Evolutionary conservation across 305 asterid species (phyloP).

Genomic region (Lippia alba): DNA sequence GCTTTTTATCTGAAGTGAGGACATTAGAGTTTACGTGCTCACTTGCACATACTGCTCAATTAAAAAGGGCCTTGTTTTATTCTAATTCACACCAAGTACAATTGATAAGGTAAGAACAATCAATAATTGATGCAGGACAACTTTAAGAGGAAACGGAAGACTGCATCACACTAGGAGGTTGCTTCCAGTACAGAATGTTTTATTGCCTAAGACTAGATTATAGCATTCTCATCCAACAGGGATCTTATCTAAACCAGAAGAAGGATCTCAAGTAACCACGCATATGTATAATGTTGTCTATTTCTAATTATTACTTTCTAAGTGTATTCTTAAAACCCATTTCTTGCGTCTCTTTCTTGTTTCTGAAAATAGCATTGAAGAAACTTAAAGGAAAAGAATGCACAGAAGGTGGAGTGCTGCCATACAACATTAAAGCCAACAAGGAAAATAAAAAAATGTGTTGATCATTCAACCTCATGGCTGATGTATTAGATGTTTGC

Average conservation of each 20-base stretch:
- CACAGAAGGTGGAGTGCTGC: too few relatives aligned
- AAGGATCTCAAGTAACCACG: slow-evolving; percentile 5
- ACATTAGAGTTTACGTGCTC: background rate
- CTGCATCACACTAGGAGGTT: background rate
- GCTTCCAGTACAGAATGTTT: background rate
- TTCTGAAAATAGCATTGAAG: slow-evolving; percentile 3
- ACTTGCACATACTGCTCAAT: background rate
- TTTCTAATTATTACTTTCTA: background rate
- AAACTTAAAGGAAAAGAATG: too few relatives aligned
- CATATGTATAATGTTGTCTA: background rate
- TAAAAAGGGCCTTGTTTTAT: too few relatives aligned
- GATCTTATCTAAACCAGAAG: slow-evolving; percentile 8
- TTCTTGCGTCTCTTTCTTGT: background rate
- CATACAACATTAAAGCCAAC: too few relatives aligned
- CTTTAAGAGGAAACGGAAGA: background rate
- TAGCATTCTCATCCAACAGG: background rate
- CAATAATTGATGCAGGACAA: background rate
- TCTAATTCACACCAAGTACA: slow-evolving; percentile 3
- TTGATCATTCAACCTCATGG: slow-evolving; percentile 8
- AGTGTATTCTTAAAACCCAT: background rate
- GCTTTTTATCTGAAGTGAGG: background rate
- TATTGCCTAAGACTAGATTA: background rate
- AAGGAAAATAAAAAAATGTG: too few relatives aligned
- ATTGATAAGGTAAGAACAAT: background rate
- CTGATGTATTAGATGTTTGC: background rate